Percentiles rank a stretch among this genome's conserved stretches.
These are phyloP conservation scores for Starmera quercuum DNA, from an alignment of 805 yeast species.

Conservation along the genomic window DNA sequence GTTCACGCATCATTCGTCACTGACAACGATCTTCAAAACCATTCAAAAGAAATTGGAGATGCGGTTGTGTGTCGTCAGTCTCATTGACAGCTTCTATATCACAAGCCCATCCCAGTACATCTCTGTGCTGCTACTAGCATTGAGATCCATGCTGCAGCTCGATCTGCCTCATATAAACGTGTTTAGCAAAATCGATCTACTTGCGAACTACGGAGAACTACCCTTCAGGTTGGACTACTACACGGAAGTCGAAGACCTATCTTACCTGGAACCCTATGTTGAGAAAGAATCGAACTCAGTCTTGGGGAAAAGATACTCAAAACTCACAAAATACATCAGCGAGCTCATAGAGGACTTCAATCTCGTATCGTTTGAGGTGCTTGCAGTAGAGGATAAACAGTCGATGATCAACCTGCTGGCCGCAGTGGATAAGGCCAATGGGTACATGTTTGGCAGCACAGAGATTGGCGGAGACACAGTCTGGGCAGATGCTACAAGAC, in stretches of 20 bases:
- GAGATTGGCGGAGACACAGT: constrained; percentile 96
- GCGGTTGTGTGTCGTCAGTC: constrained; percentile 75
- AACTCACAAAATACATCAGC: constrained; percentile 67
- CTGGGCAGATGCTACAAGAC: constrained; percentile 94
- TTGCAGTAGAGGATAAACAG: constrained; percentile 85
- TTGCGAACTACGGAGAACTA: constrained; percentile 68
- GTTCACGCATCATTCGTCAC: constrained; percentile 80
- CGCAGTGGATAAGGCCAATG: constrained; percentile 83
- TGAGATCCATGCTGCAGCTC: constrained; percentile 88
- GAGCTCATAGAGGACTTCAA: constrained; percentile 84
- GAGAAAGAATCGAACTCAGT: constrained; percentile 66
- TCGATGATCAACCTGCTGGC: constrained; percentile 81
- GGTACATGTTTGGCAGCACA: constrained; percentile 86
- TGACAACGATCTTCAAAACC: constrained; percentile 56
- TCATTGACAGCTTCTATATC: constrained; percentile 76
- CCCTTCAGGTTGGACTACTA: constrained; percentile 82
- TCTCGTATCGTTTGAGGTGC: constrained; percentile 79
- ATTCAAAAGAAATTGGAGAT: constrained; percentile 60
- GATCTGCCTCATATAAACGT: constrained; percentile 93
- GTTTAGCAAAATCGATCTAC: constrained; percentile 80
- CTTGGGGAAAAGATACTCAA: constrained; percentile 53
- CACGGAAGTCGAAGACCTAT: constrained; percentile 85
- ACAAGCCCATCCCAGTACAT: constrained; percentile 87
- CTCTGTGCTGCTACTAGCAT: constrained; percentile 68
- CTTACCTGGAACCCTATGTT: constrained; percentile 56